Evolutionary conservation across 176 grass and related monocot species (phyloP).

Genomic region (Triticum monococcum): DNA sequence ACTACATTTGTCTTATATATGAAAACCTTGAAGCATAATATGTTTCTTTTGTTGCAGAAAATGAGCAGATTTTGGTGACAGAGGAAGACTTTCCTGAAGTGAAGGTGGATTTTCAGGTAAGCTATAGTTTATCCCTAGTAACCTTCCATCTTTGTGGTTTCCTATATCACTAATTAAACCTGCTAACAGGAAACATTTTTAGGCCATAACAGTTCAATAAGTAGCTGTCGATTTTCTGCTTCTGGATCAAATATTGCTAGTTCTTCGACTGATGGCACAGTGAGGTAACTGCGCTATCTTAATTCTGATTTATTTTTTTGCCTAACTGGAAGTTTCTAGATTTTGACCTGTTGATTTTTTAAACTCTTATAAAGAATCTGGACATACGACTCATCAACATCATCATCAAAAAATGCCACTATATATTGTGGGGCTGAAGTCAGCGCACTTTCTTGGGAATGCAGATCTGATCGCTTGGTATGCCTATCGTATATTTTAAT

Average conservation of each 20-base stretch:
- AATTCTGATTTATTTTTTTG: constrained; percentile 18
- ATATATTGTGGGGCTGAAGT: constrained; percentile 97
- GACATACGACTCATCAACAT: constrained; percentile 88
- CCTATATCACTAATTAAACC: constrained; percentile 42
- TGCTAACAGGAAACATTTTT: constrained; percentile 96
- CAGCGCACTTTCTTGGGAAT: constrained; percentile 94
- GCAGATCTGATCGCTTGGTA: constrained; percentile 98
- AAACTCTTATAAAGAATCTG: constrained; percentile 66
- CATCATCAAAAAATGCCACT: constrained; percentile 96
- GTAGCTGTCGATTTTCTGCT: constrained; percentile 85
- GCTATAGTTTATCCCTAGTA: constrained; percentile 23
- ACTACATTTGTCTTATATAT: constrained; percentile 12
- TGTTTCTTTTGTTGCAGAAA: constrained; percentile 44
- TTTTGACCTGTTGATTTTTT: constrained; percentile 34
- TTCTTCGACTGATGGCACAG: constrained; percentile 92
- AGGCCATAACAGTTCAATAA: constrained; percentile 95
- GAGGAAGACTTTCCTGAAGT: constrained; percentile 95
- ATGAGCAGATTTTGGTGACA: constrained; percentile 37
- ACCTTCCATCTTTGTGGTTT: constrained; percentile 6
- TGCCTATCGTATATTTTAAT: constrained; percentile 10
- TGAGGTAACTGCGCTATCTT: constrained; percentile 64
- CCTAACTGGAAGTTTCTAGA: constrained; percentile 11
- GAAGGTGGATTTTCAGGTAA: constrained; percentile 90
- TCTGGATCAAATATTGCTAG: constrained; percentile 93
- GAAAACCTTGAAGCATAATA: not conserved